These are phyloP conservation scores for Auriscalpium microsporum DNA, from an alignment of 768 basidiomycete genomes.

Conservation along the genomic window DNA sequence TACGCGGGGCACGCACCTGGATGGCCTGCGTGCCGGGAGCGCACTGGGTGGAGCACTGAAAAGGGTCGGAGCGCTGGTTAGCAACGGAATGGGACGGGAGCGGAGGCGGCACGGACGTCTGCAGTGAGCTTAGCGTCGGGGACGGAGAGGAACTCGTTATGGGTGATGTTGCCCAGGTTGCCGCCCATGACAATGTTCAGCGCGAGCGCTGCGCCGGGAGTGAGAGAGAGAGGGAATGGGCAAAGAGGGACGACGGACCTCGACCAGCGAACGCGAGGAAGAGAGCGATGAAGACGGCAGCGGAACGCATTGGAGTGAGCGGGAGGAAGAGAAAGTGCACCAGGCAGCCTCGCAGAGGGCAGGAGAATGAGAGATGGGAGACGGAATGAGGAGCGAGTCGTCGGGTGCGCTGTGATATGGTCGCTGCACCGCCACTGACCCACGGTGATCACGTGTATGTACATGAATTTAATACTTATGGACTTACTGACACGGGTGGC, in stretches of 20 bases:
- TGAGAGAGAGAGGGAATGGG: background rate
- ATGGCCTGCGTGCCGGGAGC: slow-evolving; percentile 18
- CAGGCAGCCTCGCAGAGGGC: slow-evolving; percentile 15
- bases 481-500: no score
- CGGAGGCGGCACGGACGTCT: slow-evolving; percentile 19
- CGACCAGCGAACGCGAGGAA: slow-evolving; percentile 45
- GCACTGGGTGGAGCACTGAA: slow-evolving; percentile 25
- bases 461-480: no score
- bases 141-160: slow-evolving; percentile 38
- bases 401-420: no score
- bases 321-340: slow-evolving; percentile 8
- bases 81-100: background rate
- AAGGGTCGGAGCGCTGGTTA: slow-evolving; percentile 20
- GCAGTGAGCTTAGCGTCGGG: slow-evolving; percentile 21
- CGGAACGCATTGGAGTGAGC: slow-evolving; percentile 17
- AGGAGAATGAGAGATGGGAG: background rate
- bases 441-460: no score
- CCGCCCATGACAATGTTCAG: slow-evolving; percentile 42
- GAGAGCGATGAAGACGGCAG: slow-evolving; percentile 21
- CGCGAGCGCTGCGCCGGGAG: slow-evolving; percentile 28
- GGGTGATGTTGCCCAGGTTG: slow-evolving; percentile 27
- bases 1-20: slow-evolving; percentile 13
- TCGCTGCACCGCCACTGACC: no score
- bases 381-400: background rate
- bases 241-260: slow-evolving; percentile 32